Conservation (phyloP, 352 stramenopile species). For the Thraustochytrium sp. region DNA sequence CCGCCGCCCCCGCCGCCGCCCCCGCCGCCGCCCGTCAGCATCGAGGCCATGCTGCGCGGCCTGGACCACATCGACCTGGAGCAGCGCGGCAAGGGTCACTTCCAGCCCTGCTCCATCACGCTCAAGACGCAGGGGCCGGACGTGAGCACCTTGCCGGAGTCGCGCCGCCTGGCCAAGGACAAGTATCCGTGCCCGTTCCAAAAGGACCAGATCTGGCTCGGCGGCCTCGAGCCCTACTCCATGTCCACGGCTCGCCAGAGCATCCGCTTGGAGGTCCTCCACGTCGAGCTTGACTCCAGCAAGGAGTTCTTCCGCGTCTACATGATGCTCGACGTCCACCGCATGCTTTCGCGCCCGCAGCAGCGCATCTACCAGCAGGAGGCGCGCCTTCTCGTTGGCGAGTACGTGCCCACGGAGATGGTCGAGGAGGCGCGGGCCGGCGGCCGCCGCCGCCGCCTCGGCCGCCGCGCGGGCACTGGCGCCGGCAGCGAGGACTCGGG, state of each 20-base stretch:
- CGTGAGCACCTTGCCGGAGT: background rate
- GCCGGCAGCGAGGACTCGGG: background rate
- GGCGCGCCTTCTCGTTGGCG: background rate
- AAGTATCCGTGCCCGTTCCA: constrained; percentile 12
- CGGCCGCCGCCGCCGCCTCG: background rate
- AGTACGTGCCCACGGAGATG: constrained; percentile 27
- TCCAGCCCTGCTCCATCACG: background rate
- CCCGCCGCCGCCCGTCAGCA: background rate
- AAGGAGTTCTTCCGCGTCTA: background rate
- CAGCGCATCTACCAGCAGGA: background rate
- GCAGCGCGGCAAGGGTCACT: background rate
- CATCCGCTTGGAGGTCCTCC: background rate
- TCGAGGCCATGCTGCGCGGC: background rate
- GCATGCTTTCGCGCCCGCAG: background rate
- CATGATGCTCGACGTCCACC: constrained; percentile 1
- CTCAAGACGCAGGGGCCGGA: background rate
- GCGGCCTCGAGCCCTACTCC: background rate
- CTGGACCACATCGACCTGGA: background rate
- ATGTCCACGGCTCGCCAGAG: background rate
- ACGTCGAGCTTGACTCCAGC: background rate
- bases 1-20: background rate
- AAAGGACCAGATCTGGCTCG: constrained; percentile 6
- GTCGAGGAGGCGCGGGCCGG: background rate
- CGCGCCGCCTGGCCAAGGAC: background rate
- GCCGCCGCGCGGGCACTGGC: background rate